Conservation (phyloP, 2,329 filamentous ascomycete genomes). For the Fusarium penzigii region DNA sequence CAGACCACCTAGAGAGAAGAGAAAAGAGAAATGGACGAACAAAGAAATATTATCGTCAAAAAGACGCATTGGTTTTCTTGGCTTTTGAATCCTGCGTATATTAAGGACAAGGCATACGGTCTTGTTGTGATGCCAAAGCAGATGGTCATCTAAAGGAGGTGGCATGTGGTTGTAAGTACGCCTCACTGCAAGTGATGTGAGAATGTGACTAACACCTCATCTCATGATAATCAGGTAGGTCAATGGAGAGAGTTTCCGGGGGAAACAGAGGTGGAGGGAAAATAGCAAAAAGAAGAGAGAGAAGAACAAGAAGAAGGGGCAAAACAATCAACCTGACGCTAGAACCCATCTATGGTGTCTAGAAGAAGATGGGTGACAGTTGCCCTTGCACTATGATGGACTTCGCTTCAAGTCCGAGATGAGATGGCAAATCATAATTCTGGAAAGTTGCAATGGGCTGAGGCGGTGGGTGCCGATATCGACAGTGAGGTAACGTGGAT, state of each 20-base stretch:
- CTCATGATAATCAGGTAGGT: too few species aligned
- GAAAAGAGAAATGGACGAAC: not conserved
- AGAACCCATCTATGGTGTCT: not conserved
- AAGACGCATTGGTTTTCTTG: not conserved
- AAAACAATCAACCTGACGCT: too few species aligned
- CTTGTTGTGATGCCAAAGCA: too few species aligned
- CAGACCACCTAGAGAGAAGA: slow-evolving; percentile 22
- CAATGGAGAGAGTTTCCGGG: too few species aligned
- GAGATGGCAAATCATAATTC: slow-evolving; percentile 5
- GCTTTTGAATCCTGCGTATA: not conserved
- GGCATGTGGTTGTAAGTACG: too few species aligned
- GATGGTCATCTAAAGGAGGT: too few species aligned
- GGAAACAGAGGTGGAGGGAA: too few species aligned
- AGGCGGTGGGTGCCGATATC: slow-evolving; percentile 19
- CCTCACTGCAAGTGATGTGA: too few species aligned
- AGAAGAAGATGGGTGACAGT: not conserved
- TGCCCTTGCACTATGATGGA: slow-evolving; percentile 3
- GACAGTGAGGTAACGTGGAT: slow-evolving; percentile 7
- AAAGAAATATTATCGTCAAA: slow-evolving; percentile 5
- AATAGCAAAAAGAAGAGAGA: not conserved
- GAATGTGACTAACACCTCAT: too few species aligned
- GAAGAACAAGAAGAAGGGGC: too few species aligned
- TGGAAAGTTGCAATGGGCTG: slow-evolving; percentile 7
- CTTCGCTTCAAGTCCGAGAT: slow-evolving; percentile 8
- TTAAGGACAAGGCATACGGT: too few species aligned